phyloP scores from a whole-genome alignment of 164 flowering plant genomes.

The Liriodendron chinense region DNA sequence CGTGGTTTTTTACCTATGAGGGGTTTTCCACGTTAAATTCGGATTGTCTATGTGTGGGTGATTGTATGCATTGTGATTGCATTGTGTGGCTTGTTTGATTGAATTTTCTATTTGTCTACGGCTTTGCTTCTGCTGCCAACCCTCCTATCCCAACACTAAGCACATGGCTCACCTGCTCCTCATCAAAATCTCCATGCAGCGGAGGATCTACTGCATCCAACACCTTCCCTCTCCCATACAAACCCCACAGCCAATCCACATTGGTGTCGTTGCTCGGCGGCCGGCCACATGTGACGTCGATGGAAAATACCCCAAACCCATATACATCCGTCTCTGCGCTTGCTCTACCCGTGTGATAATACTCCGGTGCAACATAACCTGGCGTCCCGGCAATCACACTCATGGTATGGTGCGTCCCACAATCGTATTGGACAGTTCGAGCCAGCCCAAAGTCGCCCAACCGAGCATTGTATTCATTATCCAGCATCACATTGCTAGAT shows the following conservation, averaged over 20 bases:
- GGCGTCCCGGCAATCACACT: slow-evolving; percentile 37
- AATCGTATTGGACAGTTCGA: slow-evolving; percentile 16
- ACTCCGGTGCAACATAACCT: slow-evolving; percentile 29
- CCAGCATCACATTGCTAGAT: slow-evolving; percentile 34
- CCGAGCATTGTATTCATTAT: slow-evolving; percentile 22
- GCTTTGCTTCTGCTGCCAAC: too few species aligned
- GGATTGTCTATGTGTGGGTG: too few species aligned
- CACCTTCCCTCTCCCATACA: slow-evolving; percentile 11
- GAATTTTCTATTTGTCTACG: too few species aligned
- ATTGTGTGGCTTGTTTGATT: too few species aligned
- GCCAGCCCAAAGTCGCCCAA: slow-evolving; percentile 38
- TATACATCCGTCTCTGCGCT: slow-evolving; percentile 11
- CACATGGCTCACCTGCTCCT: not conserved
- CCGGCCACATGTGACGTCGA: slow-evolving; percentile 42
- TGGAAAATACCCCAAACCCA: slow-evolving; percentile 12
- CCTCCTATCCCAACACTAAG: too few species aligned
- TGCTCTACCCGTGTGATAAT: slow-evolving; percentile 4
- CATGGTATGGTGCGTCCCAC: slow-evolving; percentile 25
- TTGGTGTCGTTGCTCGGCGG: slow-evolving; percentile 14
- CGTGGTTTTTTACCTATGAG: too few species aligned
- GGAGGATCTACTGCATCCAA: slow-evolving; percentile 11
- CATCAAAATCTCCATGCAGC: slow-evolving; percentile 21
- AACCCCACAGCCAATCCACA: slow-evolving; percentile 25
- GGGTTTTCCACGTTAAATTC: too few species aligned
- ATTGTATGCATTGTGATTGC: too few species aligned